Conservation (phyloP, 148 eudicot genomes). For the Talinum fruticosum region DNA sequence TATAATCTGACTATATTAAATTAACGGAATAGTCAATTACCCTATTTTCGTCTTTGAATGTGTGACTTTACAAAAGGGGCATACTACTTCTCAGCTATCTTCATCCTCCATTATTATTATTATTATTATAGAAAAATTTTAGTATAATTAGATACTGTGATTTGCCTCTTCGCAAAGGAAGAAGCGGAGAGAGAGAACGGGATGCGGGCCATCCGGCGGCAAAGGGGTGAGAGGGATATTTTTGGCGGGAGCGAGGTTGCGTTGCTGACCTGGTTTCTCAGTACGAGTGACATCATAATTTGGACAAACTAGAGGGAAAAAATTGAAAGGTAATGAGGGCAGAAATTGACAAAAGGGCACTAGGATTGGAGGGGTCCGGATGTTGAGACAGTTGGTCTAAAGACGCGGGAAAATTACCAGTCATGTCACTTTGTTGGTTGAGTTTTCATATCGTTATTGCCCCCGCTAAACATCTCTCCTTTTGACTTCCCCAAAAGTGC, state of each 20-base stretch:
- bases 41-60: neutral
- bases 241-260: conserved; percentile 7
- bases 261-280: conserved; percentile 13
- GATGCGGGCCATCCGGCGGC: neutral
- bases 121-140: no score
- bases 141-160: neutral
- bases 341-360: conserved; percentile 10
- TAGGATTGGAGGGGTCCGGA: conserved; percentile 11
- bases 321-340: neutral
- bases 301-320: neutral
- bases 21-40: neutral
- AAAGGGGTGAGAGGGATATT: neutral
- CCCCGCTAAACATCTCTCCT: neutral
- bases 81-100: neutral
- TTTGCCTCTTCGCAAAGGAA: neutral
- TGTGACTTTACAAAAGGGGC: neutral
- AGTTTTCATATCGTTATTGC: conserved; percentile 10
- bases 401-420: conserved; percentile 25
- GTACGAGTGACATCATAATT: conserved; percentile 15
- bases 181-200: neutral
- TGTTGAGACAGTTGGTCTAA: conserved; percentile 28
- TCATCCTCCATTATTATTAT: neutral
- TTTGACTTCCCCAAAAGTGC: conserved; percentile 5
- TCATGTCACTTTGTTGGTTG: conserved; percentile 11
- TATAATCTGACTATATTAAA: neutral